These are phyloP conservation scores for Ogataea allantospora DNA, from an alignment of 805 yeast genomes.

Conservation along the genomic window DNA sequence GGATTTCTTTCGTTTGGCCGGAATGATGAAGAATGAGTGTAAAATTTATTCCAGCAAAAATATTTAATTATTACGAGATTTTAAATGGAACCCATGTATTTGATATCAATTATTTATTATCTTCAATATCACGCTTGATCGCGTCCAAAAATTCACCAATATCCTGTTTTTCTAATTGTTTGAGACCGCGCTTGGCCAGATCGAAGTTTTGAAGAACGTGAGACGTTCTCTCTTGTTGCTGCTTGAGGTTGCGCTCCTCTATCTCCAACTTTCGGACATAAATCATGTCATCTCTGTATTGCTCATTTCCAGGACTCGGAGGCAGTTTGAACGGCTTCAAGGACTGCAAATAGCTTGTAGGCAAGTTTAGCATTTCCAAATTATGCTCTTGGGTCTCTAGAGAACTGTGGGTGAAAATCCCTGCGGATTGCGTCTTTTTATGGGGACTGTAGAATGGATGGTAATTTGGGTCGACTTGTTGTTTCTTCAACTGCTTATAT, in stretches of 20 bases:
- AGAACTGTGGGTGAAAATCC: conserved; percentile 33
- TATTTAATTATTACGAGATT: conserved; percentile 2
- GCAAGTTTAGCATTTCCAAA: conserved; percentile 34
- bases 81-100: not conserved
- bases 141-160: conserved; percentile 31
- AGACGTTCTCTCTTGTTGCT: conserved; percentile 16
- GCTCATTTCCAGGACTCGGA: conserved; percentile 32
- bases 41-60: conserved; percentile 2
- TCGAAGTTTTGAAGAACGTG: conserved; percentile 21
- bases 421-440: conserved; percentile 27
- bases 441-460: conserved; percentile 31
- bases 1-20: conserved; percentile 11
- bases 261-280: conserved; percentile 32
- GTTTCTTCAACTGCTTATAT: conserved; percentile 26
- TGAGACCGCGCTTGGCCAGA: conserved; percentile 27
- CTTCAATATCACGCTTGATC: conserved; percentile 7
- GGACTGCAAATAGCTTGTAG: conserved; percentile 27
- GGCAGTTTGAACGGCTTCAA: conserved; percentile 21
- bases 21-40: conserved; percentile 3
- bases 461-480: conserved; percentile 21
- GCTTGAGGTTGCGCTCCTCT: conserved; percentile 26
- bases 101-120: conserved; percentile 1
- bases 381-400: conserved; percentile 36
- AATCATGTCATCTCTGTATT: conserved; percentile 33
- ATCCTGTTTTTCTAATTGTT: conserved; percentile 27